Evolutionary conservation across 2,329 filamentous ascomycete genomes (phyloP).

Genomic region (Fusarium sp.): DNA sequence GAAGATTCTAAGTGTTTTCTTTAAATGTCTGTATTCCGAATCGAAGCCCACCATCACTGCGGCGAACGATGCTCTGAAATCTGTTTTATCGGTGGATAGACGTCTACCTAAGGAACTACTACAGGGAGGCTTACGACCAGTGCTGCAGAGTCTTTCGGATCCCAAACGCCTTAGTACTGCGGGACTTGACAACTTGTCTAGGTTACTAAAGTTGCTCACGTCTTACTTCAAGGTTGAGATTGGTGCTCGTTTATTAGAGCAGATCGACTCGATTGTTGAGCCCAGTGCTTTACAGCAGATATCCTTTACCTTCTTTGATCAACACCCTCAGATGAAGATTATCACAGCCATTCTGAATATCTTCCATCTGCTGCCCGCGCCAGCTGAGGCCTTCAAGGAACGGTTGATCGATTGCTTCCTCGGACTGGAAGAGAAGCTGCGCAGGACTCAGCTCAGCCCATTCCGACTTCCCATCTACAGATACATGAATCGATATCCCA

Average conservation of each 20-base stretch:
- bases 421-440: slow-evolving; percentile 86
- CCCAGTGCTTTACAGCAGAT: slow-evolving; percentile 85
- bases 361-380: slow-evolving; percentile 93
- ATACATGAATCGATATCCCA: slow-evolving; percentile 93
- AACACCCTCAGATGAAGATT: slow-evolving; percentile 93
- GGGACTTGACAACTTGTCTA: slow-evolving; percentile 90
- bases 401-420: slow-evolving; percentile 92
- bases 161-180: slow-evolving; percentile 90
- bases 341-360: slow-evolving; percentile 96
- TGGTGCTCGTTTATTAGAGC: slow-evolving; percentile 90
- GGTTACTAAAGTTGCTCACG: slow-evolving; percentile 90
- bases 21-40: slow-evolving; percentile 96
- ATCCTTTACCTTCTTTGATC: slow-evolving; percentile 95
- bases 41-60: slow-evolving; percentile 93
- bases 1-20: slow-evolving; percentile 94
- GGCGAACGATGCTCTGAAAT: slow-evolving; percentile 90
- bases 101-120: slow-evolving; percentile 96
- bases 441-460: slow-evolving; percentile 90
- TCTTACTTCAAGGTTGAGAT: slow-evolving; percentile 99
- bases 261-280: slow-evolving; percentile 92
- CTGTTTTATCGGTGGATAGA: slow-evolving; percentile 88
- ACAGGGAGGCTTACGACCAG: slow-evolving; percentile 92
- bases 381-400: slow-evolving; percentile 92
- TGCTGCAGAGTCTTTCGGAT: slow-evolving; percentile 96
- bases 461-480: slow-evolving; percentile 92